These are phyloP conservation scores for Scleromitrula shiraiana DNA, from an alignment of 2,329 filamentous ascomycete species.

Conservation along the genomic window DNA sequence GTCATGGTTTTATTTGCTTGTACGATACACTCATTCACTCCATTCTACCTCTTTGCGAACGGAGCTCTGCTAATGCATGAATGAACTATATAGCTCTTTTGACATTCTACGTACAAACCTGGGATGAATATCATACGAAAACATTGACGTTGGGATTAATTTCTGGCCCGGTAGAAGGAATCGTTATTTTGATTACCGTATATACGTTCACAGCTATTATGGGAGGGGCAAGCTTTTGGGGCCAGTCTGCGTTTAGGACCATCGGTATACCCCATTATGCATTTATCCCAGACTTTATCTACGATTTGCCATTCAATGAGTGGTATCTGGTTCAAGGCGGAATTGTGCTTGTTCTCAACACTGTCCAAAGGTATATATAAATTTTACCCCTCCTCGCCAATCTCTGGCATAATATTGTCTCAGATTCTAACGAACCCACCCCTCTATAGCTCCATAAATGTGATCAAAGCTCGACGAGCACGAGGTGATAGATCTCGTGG, in stretches of 20 bases:
- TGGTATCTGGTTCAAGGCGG: conserved; percentile 88
- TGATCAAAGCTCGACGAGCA: conserved; percentile 70
- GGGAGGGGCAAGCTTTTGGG: conserved; percentile 90
- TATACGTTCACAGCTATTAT: conserved; percentile 78
- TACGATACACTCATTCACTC: conserved; percentile 38
- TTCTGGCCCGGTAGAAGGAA: conserved; percentile 91
- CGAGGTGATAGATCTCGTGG: conserved; percentile 64
- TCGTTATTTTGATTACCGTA: conserved; percentile 73
- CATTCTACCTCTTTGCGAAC: neutral
- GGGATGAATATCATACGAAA: conserved; percentile 99
- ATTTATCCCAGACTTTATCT: conserved; percentile 62
- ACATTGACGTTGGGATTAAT: conserved; percentile 86
- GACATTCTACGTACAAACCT: conserved; percentile 98
- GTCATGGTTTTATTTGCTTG: conserved; percentile 76
- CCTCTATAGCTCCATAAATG: conserved; percentile 63
- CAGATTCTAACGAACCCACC: conserved; percentile 13
- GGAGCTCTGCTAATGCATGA: conserved; percentile 9
- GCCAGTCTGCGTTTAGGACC: conserved; percentile 76
- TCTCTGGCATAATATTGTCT: conserved; percentile 21
- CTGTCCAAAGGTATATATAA: conserved; percentile 49
- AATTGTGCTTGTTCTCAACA: conserved; percentile 78
- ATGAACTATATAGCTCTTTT: conserved; percentile 52
- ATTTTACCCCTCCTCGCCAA: neutral
- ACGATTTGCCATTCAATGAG: conserved; percentile 77
- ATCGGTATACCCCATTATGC: conserved; percentile 50